Conservation (phyloP, 2,329 filamentous ascomycete species). For the Colletotrichum falcatum region DNA sequence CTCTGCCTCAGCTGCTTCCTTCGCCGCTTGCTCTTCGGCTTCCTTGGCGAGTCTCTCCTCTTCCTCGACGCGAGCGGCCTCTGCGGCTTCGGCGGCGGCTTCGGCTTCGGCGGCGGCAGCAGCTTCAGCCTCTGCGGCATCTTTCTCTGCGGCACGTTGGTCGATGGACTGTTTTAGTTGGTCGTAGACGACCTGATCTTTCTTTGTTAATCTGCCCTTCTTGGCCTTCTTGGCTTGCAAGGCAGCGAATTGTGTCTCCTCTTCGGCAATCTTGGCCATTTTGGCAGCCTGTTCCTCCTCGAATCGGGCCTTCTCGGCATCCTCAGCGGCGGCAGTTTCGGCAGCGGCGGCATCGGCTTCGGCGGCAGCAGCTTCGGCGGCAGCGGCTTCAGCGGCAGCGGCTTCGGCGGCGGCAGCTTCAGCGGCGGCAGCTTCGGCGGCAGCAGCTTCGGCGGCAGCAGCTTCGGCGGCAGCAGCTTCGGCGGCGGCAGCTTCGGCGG, state of each 20-base stretch:
- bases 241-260: constrained; percentile 54
- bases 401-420: constrained; percentile 18
- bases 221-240: constrained; percentile 61
- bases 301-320: constrained; percentile 46
- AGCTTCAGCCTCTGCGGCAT: constrained; percentile 16
- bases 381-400: constrained; percentile 18
- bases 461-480: constrained; percentile 15
- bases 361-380: constrained; percentile 45
- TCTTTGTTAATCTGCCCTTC: constrained; percentile 59
- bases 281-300: constrained; percentile 42
- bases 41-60: constrained; percentile 51
- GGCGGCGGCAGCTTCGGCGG: constrained; percentile 16
- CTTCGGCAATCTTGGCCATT: constrained; percentile 44
- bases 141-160: constrained; percentile 51
- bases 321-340: constrained; percentile 41
- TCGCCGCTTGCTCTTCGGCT: constrained; percentile 51
- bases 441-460: constrained; percentile 3
- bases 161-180: constrained; percentile 51
- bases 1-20: constrained; percentile 38
- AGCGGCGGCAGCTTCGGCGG: constrained; percentile 13
- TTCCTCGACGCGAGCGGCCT: constrained; percentile 46
- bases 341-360: constrained; percentile 44
- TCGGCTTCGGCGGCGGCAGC: constrained; percentile 5
- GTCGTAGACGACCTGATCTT: constrained; percentile 59
- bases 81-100: constrained; percentile 54